Percentiles rank a stretch among this genome's conserved stretches.
Conservation (phyloP, 2,329 filamentous ascomycete species). For the Monascus ruber region DNA sequence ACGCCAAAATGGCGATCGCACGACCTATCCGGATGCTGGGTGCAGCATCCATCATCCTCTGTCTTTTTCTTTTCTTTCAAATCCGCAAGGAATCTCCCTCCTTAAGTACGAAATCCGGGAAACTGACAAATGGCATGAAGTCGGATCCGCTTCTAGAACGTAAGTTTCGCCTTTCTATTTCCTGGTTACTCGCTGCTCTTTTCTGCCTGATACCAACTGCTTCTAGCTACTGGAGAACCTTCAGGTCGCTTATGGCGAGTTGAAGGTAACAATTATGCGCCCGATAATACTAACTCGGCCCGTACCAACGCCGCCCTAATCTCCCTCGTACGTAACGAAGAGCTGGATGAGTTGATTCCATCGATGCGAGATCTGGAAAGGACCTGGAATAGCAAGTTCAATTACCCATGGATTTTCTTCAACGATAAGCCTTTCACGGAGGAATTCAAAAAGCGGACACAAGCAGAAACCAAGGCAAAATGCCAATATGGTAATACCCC, state of each 20-base stretch:
- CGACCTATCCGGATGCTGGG: slow-evolving; percentile 72
- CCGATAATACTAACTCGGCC: slow-evolving; percentile 61
- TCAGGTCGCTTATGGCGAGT: slow-evolving; percentile 63
- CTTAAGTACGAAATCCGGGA: slow-evolving; percentile 22
- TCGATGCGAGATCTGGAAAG: slow-evolving; percentile 86
- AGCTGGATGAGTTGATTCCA: slow-evolving; percentile 70
- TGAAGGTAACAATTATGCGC: slow-evolving; percentile 63
- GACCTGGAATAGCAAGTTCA: slow-evolving; percentile 98
- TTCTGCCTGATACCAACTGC: slow-evolving; percentile 1
- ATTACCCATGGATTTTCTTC: slow-evolving; percentile 99
- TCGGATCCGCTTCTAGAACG: slow-evolving; percentile 79
- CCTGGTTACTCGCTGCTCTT: background rate
- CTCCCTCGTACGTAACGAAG: slow-evolving; percentile 83
- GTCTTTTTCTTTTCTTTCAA: slow-evolving; percentile 69
- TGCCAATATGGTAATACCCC: slow-evolving; percentile 59
- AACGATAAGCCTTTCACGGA: slow-evolving; percentile 90
- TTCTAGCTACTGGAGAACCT: slow-evolving; percentile 68
- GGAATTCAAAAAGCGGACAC: slow-evolving; percentile 78
- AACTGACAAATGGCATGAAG: slow-evolving; percentile 49
- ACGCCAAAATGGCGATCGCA: slow-evolving; percentile 62
- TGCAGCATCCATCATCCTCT: slow-evolving; percentile 58
- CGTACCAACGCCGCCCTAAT: slow-evolving; percentile 91
- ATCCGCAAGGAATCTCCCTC: slow-evolving; percentile 49
- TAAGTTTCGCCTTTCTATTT: slow-evolving; percentile 36
- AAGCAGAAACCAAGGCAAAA: slow-evolving; percentile 75